Base-by-base conservation (phyloP, 176 grass and related monocot species). In the Cymbopogon citratus region DNA sequence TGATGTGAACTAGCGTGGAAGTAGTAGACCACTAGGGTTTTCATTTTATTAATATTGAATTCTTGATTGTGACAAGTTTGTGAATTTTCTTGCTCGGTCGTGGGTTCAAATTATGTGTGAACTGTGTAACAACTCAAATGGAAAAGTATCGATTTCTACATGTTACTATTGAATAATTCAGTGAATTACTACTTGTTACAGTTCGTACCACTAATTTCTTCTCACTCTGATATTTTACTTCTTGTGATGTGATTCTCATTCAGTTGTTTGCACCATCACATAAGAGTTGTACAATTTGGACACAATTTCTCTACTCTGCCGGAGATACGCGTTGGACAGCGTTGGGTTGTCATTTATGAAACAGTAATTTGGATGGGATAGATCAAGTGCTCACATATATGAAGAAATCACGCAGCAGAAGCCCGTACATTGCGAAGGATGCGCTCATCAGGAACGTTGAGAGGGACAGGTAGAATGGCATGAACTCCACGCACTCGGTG, bases 381-480 rank as follows among this genome's bases (percentile, higher is more conserved):
- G 26, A 70, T 60, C 0, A 48, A 74, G 21, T 5, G 71, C 91
- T 93, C 81, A 93, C 94, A 14, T 91, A 97, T 19, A 97, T 93
- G 88, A 92, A 97, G 71, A 87, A 80, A 73, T 97, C 89, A 3
- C 60, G 85, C 41, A 91, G 76, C 65, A 94, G 84, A 38, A 90
- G 40, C 1, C 94, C 94, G 12, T 97, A 94, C 19, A 78, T 35
- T 13, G 89, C 91, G 48, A 93, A 97, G 2, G 85, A 94, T 29
- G 72, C 38, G 24, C 91, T 91, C 90, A 85, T 93, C 44, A 97
- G 82, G 67, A 97, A 74, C 6, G 88, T 91, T 0, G 88, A 89
- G 76, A 97, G 88, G 57, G 94, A 97, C 5, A 97, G 83, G 61
- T 90, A 94, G 85, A 97, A 97, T 2, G 94, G 94, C 94, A 97